These are phyloP conservation scores for Umbellularia californica DNA, from an alignment of 164 flowering plant genomes.

Conservation along the genomic window DNA sequence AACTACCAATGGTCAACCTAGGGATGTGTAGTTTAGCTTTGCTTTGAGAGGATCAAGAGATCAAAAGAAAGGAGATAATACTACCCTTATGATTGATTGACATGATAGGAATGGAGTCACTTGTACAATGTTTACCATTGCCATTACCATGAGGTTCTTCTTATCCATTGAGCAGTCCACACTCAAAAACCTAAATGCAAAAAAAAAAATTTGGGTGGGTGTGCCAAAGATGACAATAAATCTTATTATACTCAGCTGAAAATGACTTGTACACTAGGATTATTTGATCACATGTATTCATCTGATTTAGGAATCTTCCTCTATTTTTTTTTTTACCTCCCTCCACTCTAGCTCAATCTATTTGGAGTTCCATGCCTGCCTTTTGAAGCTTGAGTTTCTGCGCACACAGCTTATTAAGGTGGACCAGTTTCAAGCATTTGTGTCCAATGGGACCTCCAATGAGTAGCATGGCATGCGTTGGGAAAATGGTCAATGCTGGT, in stretches of 20 bases:
- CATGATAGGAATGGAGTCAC: not conserved
- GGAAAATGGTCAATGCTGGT: not conserved
- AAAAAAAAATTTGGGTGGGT: not conserved
- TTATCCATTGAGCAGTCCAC: not conserved
- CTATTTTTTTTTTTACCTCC: not conserved
- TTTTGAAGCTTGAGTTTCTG: not conserved
- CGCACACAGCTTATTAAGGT: not conserved
- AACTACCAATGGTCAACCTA: not conserved
- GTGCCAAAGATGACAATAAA: not conserved
- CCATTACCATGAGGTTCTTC: not conserved
- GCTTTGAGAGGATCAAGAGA: not conserved
- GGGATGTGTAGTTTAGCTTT: slow-evolving; percentile 4
- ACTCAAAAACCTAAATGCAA: not conserved
- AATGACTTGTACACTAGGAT: not conserved
- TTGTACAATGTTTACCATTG: not conserved
- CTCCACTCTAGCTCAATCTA: not conserved
- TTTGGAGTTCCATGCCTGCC: not conserved
- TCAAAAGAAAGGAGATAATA: not conserved
- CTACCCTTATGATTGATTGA: slow-evolving; percentile 17
- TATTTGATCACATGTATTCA: not conserved
- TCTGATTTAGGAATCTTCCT: not conserved
- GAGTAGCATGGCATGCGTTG: not conserved
- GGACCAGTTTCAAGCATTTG: no score
- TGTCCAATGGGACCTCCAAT: not conserved
- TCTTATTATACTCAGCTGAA: not conserved